Conservation (phyloP, 2,329 filamentous ascomycete species). For the Penicillium hordei region DNA sequence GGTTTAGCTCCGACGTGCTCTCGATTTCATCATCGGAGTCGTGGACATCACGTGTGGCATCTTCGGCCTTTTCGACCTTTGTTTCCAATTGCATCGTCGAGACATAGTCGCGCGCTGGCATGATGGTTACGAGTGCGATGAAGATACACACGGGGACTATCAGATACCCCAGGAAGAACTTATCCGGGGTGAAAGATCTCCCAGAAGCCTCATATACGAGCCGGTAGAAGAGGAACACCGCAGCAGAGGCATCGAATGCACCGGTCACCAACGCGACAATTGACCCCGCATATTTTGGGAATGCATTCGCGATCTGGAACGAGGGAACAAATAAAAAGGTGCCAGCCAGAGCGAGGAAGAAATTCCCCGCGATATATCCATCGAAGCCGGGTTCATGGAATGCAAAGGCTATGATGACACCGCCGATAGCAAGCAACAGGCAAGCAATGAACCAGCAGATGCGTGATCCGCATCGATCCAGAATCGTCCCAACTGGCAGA, state of each 20-base stretch:
- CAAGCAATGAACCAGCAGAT: constrained; percentile 70
- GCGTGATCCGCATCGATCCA: constrained; percentile 80
- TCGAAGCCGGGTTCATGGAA: constrained; percentile 63
- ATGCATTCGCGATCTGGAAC: constrained; percentile 80
- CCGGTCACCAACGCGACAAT: constrained; percentile 78
- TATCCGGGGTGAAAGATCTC: constrained; percentile 47
- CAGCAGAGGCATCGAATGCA: constrained; percentile 78
- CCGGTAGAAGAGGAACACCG: constrained; percentile 73
- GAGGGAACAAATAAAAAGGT: constrained; percentile 79
- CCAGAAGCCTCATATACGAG: constrained; percentile 64
- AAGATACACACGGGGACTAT: constrained; percentile 66
- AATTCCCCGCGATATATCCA: constrained; percentile 70
- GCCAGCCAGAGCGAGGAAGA: constrained; percentile 73
- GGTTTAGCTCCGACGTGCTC: constrained; percentile 47
- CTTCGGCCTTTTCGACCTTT: constrained; percentile 57
- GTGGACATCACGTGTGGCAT: constrained; percentile 40
- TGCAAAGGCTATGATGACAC: constrained; percentile 70
- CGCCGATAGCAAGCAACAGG: constrained; percentile 65
- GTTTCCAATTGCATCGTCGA: constrained; percentile 74
- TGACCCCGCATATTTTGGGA: constrained; percentile 70
- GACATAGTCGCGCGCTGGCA: constrained; percentile 73
- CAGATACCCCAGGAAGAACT: constrained; percentile 73
- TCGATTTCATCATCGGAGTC: constrained; percentile 55
- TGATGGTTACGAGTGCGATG: constrained; percentile 63
- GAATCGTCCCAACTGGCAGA: constrained; percentile 77